These are phyloP conservation scores for Backusella psychrophila DNA, from an alignment of 192 early-diverging fungal species.

Conservation along the genomic window DNA sequence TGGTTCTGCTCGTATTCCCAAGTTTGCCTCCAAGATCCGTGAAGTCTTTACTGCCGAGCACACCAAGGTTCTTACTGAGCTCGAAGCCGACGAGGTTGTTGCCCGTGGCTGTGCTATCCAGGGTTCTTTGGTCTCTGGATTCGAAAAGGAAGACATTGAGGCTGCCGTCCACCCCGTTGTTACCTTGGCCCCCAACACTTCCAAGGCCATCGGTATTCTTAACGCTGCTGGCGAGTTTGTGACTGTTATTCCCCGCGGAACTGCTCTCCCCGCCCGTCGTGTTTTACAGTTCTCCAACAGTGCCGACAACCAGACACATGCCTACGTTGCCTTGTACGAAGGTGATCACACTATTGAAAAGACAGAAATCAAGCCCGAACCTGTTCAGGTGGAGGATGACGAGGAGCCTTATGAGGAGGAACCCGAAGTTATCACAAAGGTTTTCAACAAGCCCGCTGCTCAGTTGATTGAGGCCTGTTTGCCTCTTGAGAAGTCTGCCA, in stretches of 20 bases:
- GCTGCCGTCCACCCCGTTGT: conserved; percentile 49
- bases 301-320: conserved; percentile 60
- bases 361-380: conserved; percentile 42
- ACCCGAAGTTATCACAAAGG: conserved; percentile 41
- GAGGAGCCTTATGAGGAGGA: conserved; percentile 48
- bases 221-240: conserved; percentile 71
- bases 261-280: conserved; percentile 83
- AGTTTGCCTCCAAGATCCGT: conserved; percentile 75
- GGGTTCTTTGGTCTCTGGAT: conserved; percentile 69
- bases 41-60: conserved; percentile 68
- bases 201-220: conserved; percentile 76
- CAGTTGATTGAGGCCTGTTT: conserved; percentile 70
- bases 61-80: conserved; percentile 67
- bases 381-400: conserved; percentile 51
- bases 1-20: conserved; percentile 84
- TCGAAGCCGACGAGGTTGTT: conserved; percentile 94
- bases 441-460: conserved; percentile 46
- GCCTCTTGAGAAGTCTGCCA: conserved; percentile 49
- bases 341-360: conserved; percentile 65
- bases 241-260: conserved; percentile 77
- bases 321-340: conserved; percentile 84
- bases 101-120: conserved; percentile 89
- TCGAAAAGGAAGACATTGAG: conserved; percentile 59
- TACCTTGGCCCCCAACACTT: conserved; percentile 57
- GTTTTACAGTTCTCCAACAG: conserved; percentile 69